A percentile compares a stretch with the other conserved stretches of the same genome.
Conservation (phyloP, 2,329 filamentous ascomycete species). For the Trichoderma sp. region DNA sequence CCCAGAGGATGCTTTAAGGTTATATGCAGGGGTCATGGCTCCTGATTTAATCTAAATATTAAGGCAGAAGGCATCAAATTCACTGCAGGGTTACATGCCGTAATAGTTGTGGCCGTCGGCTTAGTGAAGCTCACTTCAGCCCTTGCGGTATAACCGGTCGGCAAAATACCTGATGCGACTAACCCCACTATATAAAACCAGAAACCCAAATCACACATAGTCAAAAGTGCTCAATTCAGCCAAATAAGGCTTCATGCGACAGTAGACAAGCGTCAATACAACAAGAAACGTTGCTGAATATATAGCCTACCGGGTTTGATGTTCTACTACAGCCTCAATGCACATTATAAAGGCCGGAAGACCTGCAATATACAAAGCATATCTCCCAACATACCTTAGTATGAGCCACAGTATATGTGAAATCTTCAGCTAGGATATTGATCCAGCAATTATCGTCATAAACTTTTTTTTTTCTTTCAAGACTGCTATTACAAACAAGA, state of each 20-base stretch:
- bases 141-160: conserved; percentile 7
- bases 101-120: background rate
- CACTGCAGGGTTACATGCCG: background rate
- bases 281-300: background rate
- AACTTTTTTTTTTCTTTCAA: background rate
- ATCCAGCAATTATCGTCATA: too few relatives aligned
- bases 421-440: background rate
- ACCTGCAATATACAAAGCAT: background rate
- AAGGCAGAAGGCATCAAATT: background rate
- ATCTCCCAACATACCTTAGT: background rate
- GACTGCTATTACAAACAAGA: background rate
- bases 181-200: background rate
- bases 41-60: background rate
- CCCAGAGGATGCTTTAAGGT: background rate
- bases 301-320: conserved; percentile 5
- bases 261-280: background rate
- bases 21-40: background rate
- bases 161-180: conserved; percentile 2
- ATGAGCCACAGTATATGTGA: background rate
- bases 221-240: background rate
- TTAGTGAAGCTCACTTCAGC: background rate
- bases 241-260: background rate
- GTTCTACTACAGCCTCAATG: background rate
- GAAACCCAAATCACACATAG: background rate
- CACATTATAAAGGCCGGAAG: background rate